These are phyloP conservation scores for Diplogelasinospora grovesii DNA, from an alignment of 495 filamentous ascomycete species.

Conservation along the genomic window DNA sequence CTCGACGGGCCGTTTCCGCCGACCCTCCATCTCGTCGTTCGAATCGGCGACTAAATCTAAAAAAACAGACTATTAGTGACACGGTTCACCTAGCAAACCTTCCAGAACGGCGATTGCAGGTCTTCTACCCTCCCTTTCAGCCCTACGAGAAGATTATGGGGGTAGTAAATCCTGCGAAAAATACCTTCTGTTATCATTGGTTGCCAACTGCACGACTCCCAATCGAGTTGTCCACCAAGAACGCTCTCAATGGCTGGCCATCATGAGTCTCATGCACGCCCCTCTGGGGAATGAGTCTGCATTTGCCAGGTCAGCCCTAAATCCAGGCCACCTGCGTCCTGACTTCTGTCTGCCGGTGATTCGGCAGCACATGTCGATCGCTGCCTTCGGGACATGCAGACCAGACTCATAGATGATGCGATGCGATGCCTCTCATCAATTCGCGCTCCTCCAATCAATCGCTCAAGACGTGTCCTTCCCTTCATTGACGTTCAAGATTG, in stretches of 20 bases:
- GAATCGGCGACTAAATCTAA: too few species aligned
- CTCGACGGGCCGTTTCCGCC: too few species aligned
- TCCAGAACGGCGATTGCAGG: neutral
- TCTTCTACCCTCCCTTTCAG: conserved; percentile 15
- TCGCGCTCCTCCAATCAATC: too few species aligned
- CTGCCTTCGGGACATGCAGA: too few species aligned
- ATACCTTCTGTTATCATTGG: conserved; percentile 9
- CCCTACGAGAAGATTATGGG: conserved; percentile 13
- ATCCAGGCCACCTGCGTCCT: conserved; percentile 5
- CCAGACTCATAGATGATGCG: too few species aligned
- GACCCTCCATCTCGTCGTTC: too few species aligned
- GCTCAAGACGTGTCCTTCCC: too few species aligned
- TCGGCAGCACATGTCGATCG: neutral
- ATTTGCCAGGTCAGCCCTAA: conserved; percentile 16
- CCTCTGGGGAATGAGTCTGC: conserved; percentile 1
- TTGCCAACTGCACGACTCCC: neutral
- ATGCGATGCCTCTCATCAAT: too few species aligned
- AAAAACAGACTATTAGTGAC: too few species aligned
- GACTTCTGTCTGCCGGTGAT: neutral
- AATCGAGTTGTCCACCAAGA: neutral
- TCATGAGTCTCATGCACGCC: neutral
- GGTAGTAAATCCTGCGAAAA: conserved; percentile 5
- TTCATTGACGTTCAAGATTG: too few species aligned
- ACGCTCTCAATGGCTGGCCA: conserved; percentile 11
- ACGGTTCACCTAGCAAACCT: conserved; percentile 1